Evolutionary conservation across 2,329 filamentous ascomycete genomes (phyloP), one percentile per base, ranked within the genome.

Genomic region (Tolypocladium ophioglossoides): DNA sequence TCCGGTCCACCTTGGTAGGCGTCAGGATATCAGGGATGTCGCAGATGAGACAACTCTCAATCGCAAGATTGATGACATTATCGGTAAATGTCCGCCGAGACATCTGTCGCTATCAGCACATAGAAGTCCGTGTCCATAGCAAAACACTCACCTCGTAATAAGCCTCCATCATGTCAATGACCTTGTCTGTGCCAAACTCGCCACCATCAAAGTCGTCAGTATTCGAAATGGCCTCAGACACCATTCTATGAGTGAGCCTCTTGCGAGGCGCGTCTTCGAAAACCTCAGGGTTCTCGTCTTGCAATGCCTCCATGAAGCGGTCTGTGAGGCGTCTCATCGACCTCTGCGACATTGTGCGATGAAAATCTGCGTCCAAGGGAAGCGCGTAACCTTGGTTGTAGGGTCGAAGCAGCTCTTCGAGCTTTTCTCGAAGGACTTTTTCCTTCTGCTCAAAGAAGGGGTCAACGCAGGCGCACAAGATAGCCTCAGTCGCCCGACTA

Each of bases 1-100:
- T 54, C 20, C 48, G 16, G 30, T 37, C 20, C 9, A 54, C 47
- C 52, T 50, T 61, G 1, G 62, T 64, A 1, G 72, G 65, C 0
- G 70, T 74, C 35, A 79, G 64, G 3, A 79, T 74, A 0, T 56
- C 52, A 1, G 70, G 67, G 0, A 79, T 55, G 2, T 72, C 67
- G 0, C 54, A 61, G 0, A 80, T 61, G 1, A 80, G 69, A 47
- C 74, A 78, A 35, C 73, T 74, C 58, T 80, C 77, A 0, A 77
- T 66, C 0, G 70, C 76, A 0, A 78, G 64, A n/a, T 70, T 76
- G 20, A 73, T 67, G 11, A 79, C 64, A 22, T 77, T 77, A 4
- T 80, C 73, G 3, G 73, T 66, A 50, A 79, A 77, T 0, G 70
- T 74, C 14, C 71, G 59, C 3, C 73, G 64, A 1, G 73, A 70